phyloP scores from a whole-genome alignment of 2,329 filamentous ascomycete genomes.

The Apiospora hydei region DNA sequence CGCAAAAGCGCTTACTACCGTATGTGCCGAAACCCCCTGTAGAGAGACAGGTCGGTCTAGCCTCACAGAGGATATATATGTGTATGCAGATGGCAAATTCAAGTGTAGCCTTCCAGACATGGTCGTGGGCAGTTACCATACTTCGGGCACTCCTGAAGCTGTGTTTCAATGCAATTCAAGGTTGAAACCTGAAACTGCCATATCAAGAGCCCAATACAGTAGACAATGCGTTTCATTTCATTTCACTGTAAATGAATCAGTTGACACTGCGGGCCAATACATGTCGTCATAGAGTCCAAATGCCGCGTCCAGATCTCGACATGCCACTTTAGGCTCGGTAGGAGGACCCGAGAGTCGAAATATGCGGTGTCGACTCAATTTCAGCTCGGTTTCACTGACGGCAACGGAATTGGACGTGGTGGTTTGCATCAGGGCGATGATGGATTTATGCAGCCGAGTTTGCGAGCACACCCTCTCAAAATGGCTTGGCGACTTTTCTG shows the following conservation, averaged over 20 bases:
- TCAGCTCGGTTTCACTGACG: not conserved
- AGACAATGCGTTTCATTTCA: slow-evolving; percentile 13
- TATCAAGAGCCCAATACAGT: not conserved
- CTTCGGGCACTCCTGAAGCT: not conserved
- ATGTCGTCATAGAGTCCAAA: not conserved
- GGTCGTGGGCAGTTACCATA: slow-evolving; percentile 12
- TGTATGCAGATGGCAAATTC: not conserved
- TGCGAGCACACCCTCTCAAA: slow-evolving; percentile 56
- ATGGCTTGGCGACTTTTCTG: slow-evolving; percentile 94
- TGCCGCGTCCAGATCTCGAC: not conserved
- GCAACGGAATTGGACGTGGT: not conserved
- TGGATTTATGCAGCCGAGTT: not conserved
- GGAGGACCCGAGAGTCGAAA: not conserved
- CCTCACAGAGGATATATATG: not conserved
- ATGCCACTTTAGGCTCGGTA: not conserved
- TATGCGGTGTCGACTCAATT: not conserved
- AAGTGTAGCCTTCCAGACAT: slow-evolving; percentile 3
- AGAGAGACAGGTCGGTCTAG: not conserved
- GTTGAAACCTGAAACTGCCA: slow-evolving; percentile 9
- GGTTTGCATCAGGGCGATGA: not conserved
- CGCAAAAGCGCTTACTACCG: not conserved
- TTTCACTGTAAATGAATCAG: slow-evolving; percentile 15
- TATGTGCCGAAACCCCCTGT: not conserved
- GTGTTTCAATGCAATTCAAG: not conserved
- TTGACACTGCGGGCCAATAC: not conserved